Base-by-base conservation (phyloP, 148 eudicot genomes). In the Cornus kousa region DNA sequence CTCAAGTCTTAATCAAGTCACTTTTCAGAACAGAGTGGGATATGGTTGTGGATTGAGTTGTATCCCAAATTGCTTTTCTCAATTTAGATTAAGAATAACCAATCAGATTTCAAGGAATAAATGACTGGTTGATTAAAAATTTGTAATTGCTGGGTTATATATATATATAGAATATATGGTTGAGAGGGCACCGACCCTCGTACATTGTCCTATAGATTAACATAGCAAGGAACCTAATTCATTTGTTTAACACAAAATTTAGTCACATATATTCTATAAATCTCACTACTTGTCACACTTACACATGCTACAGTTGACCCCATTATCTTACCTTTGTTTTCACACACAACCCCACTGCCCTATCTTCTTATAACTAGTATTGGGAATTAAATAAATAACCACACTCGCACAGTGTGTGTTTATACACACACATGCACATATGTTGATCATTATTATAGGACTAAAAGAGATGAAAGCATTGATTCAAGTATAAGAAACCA, bases 291-390 rank as follows among this genome's bases (percentile, higher is more conserved):
- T 70, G 60, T 67, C 72, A 66, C 75, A 67, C 82, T 67, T 69
- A 66, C 75, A 67, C 82, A 82, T 81, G 75, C 77, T 70, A 82
- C 59, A 32, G 88, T 85, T 83, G 87, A 85, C 86, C 80, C 78
- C 50, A 78, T 78, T 79, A 71, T 80, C 71, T 74, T 83, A 67
- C 76, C 87, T 81, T 83, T 81, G 84, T 85, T 86, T 86, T 76
- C 80, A 78, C 20, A 70, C 79, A 64, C 72, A 43, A 64, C 28
- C 5, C 75, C 28, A 35, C 39, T n/a, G 19, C 64, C 13, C 46
- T 55, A 28, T 64, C 24, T 73, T 67, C 76, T 48, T 62, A 20
- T 20, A 62, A n/a, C 66, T 62, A 20, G 24, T 13, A 62, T 17
- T 62, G 8, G 19, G 22, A 62, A 62, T 3, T 62, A 53, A 53